A percentile compares a stretch with the other conserved stretches of the same genome.
These are phyloP conservation scores for Phytophthora pseudosyringae DNA, from an alignment of 352 stramenopile genomes.

Conservation along the genomic window DNA sequence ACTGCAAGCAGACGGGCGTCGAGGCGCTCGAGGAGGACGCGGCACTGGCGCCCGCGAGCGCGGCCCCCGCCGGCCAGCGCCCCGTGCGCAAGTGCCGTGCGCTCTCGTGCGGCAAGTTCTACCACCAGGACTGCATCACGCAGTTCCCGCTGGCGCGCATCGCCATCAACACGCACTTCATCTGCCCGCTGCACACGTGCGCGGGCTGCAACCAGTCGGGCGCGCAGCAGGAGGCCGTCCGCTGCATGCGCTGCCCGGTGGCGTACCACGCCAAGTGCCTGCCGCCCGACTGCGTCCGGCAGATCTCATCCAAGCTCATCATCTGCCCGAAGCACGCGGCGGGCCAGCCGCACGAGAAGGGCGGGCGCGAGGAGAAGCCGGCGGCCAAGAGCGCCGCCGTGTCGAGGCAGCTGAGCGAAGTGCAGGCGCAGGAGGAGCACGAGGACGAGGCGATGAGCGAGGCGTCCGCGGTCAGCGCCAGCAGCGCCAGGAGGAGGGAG, in stretches of 20 bases:
- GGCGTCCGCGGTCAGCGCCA: constrained; percentile 40
- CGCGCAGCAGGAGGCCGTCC: constrained; percentile 78
- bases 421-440: constrained; percentile 32
- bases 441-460: constrained; percentile 49
- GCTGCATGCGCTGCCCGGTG: constrained; percentile 81
- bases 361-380: constrained; percentile 13
- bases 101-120: constrained; percentile 87
- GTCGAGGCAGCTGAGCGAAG: constrained; percentile 8
- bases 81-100: constrained; percentile 80
- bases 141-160: constrained; percentile 76
- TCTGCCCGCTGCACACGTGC: constrained; percentile 87
- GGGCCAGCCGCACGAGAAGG: constrained; percentile 27
- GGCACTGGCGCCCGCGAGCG: no score
- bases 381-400: background rate
- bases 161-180: constrained; percentile 84
- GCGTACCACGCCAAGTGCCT: constrained; percentile 85
- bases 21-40: constrained; percentile 31
- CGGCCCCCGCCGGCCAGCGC: constrained; percentile 2
- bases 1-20: constrained; percentile 70
- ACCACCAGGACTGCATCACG: constrained; percentile 83
- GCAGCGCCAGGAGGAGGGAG: constrained; percentile 51
- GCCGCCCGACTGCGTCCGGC: constrained; percentile 53
- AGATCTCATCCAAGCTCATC: constrained; percentile 75
- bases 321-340: constrained; percentile 62
- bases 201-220: constrained; percentile 77